Percentiles rank a stretch among this genome's conserved stretches.
These are phyloP conservation scores for Trichothecium sympodiale DNA, from an alignment of 2,329 filamentous ascomycete species.

Conservation along the genomic window DNA sequence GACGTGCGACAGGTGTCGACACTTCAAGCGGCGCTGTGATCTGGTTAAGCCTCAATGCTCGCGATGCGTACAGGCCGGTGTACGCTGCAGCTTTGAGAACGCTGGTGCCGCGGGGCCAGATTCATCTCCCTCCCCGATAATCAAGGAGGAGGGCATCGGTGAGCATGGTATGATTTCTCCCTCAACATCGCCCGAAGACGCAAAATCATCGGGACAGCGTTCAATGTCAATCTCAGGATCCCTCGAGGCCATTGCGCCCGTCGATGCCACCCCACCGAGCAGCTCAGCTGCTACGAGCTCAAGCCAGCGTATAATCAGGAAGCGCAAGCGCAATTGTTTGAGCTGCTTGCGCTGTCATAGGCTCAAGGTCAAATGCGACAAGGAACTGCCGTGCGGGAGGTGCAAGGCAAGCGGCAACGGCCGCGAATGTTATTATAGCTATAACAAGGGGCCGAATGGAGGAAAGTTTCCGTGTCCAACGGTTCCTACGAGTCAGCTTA, in stretches of 20 bases:
- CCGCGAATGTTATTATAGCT: slow-evolving; percentile 23
- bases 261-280: slow-evolving; percentile 5
- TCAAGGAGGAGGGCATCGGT: slow-evolving; percentile 7
- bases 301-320: slow-evolving; percentile 17
- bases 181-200: slow-evolving; percentile 16
- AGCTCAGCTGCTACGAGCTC: slow-evolving; percentile 3
- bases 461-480: slow-evolving; percentile 21
- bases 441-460: slow-evolving; percentile 23
- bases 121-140: slow-evolving; percentile 8
- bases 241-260: slow-evolving; percentile 5
- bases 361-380: slow-evolving; percentile 26
- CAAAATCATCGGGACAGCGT: slow-evolving; percentile 8
- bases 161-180: slow-evolving; percentile 17
- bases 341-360: slow-evolving; percentile 24
- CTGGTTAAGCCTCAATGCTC: slow-evolving; percentile 22
- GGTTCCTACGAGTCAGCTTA: slow-evolving; percentile 8
- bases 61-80: slow-evolving; percentile 20
- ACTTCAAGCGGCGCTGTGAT: slow-evolving; percentile 24
- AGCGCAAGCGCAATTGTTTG: slow-evolving; percentile 23
- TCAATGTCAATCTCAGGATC: not conserved
- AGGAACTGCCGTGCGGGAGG: slow-evolving; percentile 22
- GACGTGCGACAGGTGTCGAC: slow-evolving; percentile 24
- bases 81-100: slow-evolving; percentile 17
- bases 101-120: slow-evolving; percentile 4
- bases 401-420: slow-evolving; percentile 22